Evolutionary conservation across 768 basidiomycete species (phyloP).

Genomic region (Lentinus tigrinus): DNA sequence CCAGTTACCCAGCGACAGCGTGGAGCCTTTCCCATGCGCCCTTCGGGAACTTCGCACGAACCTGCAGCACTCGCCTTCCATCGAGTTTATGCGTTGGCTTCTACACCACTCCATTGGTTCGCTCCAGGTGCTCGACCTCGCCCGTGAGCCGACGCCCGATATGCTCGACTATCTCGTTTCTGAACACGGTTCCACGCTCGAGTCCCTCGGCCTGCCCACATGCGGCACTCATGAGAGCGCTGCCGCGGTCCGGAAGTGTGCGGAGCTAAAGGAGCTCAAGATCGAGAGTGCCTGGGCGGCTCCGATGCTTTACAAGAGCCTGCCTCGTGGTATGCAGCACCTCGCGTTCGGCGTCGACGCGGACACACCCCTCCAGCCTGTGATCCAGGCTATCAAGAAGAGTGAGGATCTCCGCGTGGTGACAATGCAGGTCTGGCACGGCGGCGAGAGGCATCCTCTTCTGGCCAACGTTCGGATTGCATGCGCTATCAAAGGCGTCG

Average conservation of each 20-base stretch:
- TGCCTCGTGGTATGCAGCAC: conserved; percentile 51
- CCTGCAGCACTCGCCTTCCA: conserved; percentile 59
- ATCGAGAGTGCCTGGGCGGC: conserved; percentile 54
- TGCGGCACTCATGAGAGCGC: conserved; percentile 49
- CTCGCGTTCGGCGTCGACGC: conserved; percentile 61
- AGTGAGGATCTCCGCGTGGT: conserved; percentile 44
- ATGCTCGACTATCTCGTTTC: conserved; percentile 55
- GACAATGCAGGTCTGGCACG: conserved; percentile 54
- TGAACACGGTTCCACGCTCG: conserved; percentile 47
- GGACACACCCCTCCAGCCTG: conserved; percentile 51
- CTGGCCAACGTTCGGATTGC: conserved; percentile 57
- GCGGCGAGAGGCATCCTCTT: conserved; percentile 48
- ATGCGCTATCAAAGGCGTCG: conserved; percentile 62
- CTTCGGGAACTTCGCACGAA: conserved; percentile 60
- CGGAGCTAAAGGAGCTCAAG: conserved; percentile 50
- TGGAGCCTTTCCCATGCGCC: conserved; percentile 44
- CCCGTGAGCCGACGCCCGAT: conserved; percentile 55
- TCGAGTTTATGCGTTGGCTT: conserved; percentile 70
- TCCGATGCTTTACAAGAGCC: conserved; percentile 43
- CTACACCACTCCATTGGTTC: conserved; percentile 53
- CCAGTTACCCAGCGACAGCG: conserved; percentile 41
- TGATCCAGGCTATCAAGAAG: conserved; percentile 54
- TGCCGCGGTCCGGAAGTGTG: conserved; percentile 45
- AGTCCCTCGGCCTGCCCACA: conserved; percentile 57
- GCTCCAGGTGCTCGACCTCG: conserved; percentile 56